Percentiles rank a stretch among this genome's conserved stretches.
phyloP scores from a whole-genome alignment of 805 yeast species.

The Aciculoconidium aculeatum region DNA sequence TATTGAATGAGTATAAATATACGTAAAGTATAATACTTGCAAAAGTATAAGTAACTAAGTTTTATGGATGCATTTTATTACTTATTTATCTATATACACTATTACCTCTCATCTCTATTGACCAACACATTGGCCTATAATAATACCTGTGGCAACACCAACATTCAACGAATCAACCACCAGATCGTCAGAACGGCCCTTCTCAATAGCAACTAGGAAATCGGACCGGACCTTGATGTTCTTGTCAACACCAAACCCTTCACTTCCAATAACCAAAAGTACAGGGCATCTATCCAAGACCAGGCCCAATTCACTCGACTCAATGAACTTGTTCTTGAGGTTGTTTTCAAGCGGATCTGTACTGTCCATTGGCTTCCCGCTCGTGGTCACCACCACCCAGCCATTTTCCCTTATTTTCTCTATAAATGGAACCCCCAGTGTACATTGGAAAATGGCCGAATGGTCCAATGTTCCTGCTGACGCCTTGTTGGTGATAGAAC shows the following conservation, averaged over 20 bases:
- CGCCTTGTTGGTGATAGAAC: conserved; percentile 75
- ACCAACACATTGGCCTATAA: conserved; percentile 31
- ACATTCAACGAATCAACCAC: conserved; percentile 79
- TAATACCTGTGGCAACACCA: conserved; percentile 79
- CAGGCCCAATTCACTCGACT: conserved; percentile 36
- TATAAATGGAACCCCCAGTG: conserved; percentile 59
- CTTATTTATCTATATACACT: too few relatives aligned
- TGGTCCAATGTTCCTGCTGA: conserved; percentile 82
- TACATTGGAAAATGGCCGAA: conserved; percentile 52
- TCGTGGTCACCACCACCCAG: conserved; percentile 70
- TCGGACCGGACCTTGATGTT: conserved; percentile 56
- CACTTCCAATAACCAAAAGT: conserved; percentile 76
- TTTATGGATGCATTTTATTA: too few relatives aligned
- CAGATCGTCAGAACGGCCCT: conserved; percentile 21
- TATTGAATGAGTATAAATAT: too few relatives aligned
- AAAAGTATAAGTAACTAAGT: too few relatives aligned
- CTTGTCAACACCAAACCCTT: conserved; percentile 76
- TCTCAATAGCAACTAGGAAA: conserved; percentile 37
- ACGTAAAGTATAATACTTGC: too few relatives aligned
- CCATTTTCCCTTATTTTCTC: conserved; percentile 50
- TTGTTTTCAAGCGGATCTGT: conserved; percentile 22
- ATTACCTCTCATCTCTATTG: too few relatives aligned
- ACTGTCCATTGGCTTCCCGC: conserved; percentile 30
- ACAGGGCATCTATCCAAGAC: conserved; percentile 50
- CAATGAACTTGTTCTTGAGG: conserved; percentile 30